Conservation (phyloP, 768 basidiomycete genomes). For the Lentinula sp. region DNA sequence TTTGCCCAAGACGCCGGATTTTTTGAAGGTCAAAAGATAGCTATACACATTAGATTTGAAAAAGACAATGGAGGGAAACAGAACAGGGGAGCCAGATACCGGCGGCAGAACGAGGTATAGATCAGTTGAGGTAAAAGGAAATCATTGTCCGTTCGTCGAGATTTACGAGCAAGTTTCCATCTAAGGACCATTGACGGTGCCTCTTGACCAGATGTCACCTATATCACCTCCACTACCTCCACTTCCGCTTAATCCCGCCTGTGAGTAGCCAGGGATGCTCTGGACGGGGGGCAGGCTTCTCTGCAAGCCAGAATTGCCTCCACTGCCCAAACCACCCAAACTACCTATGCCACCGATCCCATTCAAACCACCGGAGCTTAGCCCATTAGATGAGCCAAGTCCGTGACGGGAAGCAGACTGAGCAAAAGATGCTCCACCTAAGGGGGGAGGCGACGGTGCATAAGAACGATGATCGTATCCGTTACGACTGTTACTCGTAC, state of each 20-base stretch:
- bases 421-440: conserved; percentile 1
- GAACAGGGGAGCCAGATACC: neutral
- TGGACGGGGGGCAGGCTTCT: conserved; percentile 1
- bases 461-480: conserved; percentile 2
- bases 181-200: neutral
- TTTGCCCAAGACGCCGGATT: neutral
- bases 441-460: neutral
- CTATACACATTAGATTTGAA: neutral
- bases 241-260: neutral
- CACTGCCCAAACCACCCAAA: neutral
- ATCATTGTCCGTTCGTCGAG: neutral
- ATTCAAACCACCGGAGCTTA: neutral
- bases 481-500: neutral
- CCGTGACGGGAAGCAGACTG: conserved; percentile 2
- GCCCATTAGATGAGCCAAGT: neutral
- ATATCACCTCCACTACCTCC: neutral
- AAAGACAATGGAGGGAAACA: neutral
- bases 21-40: neutral
- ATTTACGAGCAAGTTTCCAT: neutral
- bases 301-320: neutral
- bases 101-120: neutral
- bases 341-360: neutral
- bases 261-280: conserved; percentile 2
- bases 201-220: conserved; percentile 1
- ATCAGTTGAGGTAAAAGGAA: neutral